A percentile compares a stretch with the other conserved stretches of the same genome.
Conservation (phyloP, 495 filamentous ascomycete species). For the Hypoxylon perforatum region DNA sequence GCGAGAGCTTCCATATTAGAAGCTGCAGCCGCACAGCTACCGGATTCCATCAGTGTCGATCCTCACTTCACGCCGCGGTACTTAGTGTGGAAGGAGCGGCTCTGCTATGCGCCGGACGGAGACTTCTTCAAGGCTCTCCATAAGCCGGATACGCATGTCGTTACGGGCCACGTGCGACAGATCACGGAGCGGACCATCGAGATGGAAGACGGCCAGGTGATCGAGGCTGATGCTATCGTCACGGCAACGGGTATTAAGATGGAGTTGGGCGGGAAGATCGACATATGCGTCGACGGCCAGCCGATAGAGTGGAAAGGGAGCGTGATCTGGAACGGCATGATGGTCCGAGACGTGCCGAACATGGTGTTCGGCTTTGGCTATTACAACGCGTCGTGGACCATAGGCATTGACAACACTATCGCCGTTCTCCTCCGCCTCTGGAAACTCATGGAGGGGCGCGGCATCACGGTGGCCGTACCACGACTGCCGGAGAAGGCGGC, state of each 20-base stretch:
- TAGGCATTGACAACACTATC: constrained; percentile 66
- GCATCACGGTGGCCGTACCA: background rate
- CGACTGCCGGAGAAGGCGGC: constrained; percentile 4
- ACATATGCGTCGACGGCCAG: constrained; percentile 65
- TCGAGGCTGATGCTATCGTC: constrained; percentile 78
- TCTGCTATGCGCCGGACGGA: constrained; percentile 76
- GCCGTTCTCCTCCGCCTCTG: constrained; percentile 54
- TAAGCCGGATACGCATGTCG: constrained; percentile 66
- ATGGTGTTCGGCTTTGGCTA: constrained; percentile 67
- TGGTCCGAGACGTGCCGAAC: constrained; percentile 71
- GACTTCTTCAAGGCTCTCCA: constrained; percentile 77
- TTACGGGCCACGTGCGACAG: constrained; percentile 73
- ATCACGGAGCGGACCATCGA: constrained; percentile 69
- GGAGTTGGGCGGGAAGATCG: constrained; percentile 61
- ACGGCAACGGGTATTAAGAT: constrained; percentile 78
- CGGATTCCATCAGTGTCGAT: constrained; percentile 63
- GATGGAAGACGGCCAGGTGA: constrained; percentile 64
- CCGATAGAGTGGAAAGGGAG: constrained; percentile 58
- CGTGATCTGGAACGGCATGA: constrained; percentile 68
- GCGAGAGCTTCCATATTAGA: constrained; percentile 59
- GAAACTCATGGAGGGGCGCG: constrained; percentile 17
- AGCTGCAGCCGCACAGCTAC: constrained; percentile 61
- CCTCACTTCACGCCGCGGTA: constrained; percentile 80
- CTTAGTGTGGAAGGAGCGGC: constrained; percentile 77
- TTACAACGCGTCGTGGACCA: constrained; percentile 68